Conservation (phyloP, 2,329 filamentous ascomycete species). For the Talaromyces marneffei region DNA sequence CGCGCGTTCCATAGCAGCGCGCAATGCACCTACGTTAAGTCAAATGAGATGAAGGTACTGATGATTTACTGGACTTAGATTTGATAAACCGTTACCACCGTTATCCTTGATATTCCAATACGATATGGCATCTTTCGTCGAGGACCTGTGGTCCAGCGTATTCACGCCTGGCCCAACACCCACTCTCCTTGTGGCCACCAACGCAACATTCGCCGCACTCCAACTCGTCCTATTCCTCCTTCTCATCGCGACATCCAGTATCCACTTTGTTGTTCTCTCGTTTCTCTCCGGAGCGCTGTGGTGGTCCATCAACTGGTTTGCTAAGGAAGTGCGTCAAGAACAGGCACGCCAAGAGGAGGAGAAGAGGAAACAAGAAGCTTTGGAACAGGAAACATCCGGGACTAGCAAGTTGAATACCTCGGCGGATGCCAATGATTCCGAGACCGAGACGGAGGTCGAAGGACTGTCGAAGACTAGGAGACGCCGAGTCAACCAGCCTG, state of each 20-base stretch:
- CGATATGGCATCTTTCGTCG: constrained; percentile 48
- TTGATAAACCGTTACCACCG: not conserved
- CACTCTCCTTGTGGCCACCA: constrained; percentile 81
- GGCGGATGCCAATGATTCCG: constrained; percentile 37
- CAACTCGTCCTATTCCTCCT: constrained; percentile 72
- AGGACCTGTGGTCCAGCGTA: constrained; percentile 82
- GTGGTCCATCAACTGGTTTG: constrained; percentile 98
- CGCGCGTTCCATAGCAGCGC: not conserved
- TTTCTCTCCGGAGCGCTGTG: constrained; percentile 74
- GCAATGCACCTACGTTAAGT: not conserved
- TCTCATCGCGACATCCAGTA: constrained; percentile 73
- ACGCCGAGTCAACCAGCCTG: constrained; percentile 4
- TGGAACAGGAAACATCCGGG: constrained; percentile 21
- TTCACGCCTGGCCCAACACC: constrained; percentile 90
- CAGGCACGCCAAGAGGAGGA: constrained; percentile 43
- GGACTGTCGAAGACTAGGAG: constrained; percentile 12
- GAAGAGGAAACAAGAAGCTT: constrained; percentile 18
- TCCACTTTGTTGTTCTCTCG: constrained; percentile 83
- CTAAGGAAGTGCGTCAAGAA: constrained; percentile 55
- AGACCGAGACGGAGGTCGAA: constrained; percentile 31
- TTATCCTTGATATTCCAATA: not conserved
- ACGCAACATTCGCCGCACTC: constrained; percentile 78
- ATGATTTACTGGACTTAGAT: not conserved
- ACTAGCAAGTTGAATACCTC: constrained; percentile 22
- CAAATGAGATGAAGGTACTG: not conserved